Conservation (phyloP, 2,329 filamentous ascomycete species). For the Penicillium sp. region DNA sequence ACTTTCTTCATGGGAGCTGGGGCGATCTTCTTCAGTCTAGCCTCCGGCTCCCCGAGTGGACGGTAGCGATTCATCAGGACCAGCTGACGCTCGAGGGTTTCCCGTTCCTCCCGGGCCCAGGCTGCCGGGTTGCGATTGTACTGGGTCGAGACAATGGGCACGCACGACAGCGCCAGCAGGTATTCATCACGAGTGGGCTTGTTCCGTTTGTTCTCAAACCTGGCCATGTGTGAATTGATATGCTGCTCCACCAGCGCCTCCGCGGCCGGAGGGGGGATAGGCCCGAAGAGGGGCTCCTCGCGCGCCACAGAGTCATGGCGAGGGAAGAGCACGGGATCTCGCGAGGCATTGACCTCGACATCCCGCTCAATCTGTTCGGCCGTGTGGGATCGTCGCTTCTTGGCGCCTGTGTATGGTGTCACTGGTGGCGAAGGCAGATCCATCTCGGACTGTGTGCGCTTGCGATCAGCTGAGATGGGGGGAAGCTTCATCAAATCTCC, state of each 20-base stretch:
- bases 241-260: constrained; percentile 46
- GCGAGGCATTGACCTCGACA: constrained; percentile 25
- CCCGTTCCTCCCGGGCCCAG: constrained; percentile 45
- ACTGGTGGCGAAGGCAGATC: constrained; percentile 49
- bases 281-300: constrained; percentile 44
- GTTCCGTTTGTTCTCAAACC: constrained; percentile 44
- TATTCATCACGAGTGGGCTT: constrained; percentile 49
- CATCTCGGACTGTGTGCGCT: constrained; percentile 45
- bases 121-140: constrained; percentile 49
- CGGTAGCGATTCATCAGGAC: constrained; percentile 43
- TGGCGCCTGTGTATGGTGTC: constrained; percentile 46
- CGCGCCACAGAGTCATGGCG: constrained; percentile 36
- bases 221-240: constrained; percentile 45
- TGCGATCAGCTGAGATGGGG: constrained; percentile 45
- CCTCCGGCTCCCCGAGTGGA: constrained; percentile 26
- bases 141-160: constrained; percentile 43
- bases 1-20: constrained; percentile 39
- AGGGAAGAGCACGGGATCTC: constrained; percentile 48
- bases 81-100: constrained; percentile 45
- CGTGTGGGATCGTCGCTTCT: constrained; percentile 38
- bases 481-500: constrained; percentile 42
- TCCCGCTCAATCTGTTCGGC: constrained; percentile 38
- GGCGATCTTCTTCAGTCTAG: constrained; percentile 43
- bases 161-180: constrained; percentile 45
- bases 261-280: constrained; percentile 35